Conservation (phyloP, 129 eudicot species). For the Arctium lappa region DNA sequence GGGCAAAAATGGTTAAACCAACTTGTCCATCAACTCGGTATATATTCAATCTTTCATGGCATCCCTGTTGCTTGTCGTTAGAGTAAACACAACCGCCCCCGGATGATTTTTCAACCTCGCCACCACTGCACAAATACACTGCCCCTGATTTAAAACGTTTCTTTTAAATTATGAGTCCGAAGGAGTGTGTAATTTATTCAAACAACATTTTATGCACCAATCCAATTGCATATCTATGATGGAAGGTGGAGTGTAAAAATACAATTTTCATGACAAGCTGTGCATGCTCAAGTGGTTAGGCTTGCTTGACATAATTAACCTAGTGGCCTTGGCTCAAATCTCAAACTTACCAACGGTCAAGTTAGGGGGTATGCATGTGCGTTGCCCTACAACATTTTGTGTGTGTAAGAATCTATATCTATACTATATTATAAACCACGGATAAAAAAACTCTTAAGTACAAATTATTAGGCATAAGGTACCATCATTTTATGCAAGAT, state of each 20-base stretch:
- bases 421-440: too few species aligned
- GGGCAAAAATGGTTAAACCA: constrained; percentile 18
- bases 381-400: too few species aligned
- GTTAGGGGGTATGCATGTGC: too few species aligned
- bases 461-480: too few species aligned
- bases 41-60: constrained; percentile 54
- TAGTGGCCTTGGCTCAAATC: not conserved
- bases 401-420: too few species aligned
- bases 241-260: not conserved
- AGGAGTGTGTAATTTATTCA: not conserved
- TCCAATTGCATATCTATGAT: too few species aligned
- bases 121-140: constrained; percentile 52
- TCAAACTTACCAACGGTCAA: not conserved
- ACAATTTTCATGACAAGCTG: too few species aligned
- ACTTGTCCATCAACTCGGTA: constrained; percentile 33
- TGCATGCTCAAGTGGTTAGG: not conserved
- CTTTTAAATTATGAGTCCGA: not conserved
- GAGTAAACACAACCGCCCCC: constrained; percentile 54
- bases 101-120: constrained; percentile 82
- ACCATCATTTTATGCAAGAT: too few species aligned
- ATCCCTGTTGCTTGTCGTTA: constrained; percentile 66
- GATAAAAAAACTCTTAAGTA: too few species aligned
- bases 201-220: too few species aligned
- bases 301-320: not conserved
- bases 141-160: not conserved